Base-by-base conservation (phyloP, 441 rosid species). In the Populus hybrid region DNA sequence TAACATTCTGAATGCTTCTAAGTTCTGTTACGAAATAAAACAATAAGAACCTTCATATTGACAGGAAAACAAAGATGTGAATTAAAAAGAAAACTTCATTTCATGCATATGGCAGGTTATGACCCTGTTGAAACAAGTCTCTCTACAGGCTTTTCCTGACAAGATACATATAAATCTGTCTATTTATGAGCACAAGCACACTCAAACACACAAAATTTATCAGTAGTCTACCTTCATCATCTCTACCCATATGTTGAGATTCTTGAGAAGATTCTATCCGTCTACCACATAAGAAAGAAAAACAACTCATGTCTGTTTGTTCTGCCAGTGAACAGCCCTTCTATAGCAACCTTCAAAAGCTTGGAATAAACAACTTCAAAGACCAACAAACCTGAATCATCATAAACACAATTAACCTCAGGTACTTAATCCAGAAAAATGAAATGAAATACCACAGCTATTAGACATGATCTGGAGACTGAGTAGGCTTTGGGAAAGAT, bases 271-370 rank as follows among this genome's bases (percentile, higher is more conserved):
- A 70, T 69, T 67, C 80, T 6, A 20, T 72, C 72, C 42, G 78
- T 46, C 75, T 74, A 70, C 86, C 21, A 81, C 80, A 87, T 67
- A 84, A 78, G 87, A 82, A 93, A 76, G 87, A 74, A 85, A 88
- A 90, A 78, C 94, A 95, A 82, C 81, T 77, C 98, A 92, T 93
- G 74, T 83, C 81, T 79, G 83, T 64, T 73, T 26, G 74, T 65
- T 59, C 76, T 66, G 77, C 79, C 75, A 28, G 75, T n/a, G 68
- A 84, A 69, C 79, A 75, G 57, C 50, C 76, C 78, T 82, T 66
- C 73, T 79, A 63, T 32, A 85, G 75, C 78, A 68, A 65, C 24
- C 40, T 68, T 73, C 69, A 69, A 74, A 72, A 63, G 82, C 84
- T 82, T 73, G 61, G 12, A 70, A 75, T 42, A 40, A 75, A 76